Percentiles rank a stretch among this genome's conserved stretches.
Conservation (phyloP, 345 rosid genomes). For the Salix koriyanagi region DNA sequence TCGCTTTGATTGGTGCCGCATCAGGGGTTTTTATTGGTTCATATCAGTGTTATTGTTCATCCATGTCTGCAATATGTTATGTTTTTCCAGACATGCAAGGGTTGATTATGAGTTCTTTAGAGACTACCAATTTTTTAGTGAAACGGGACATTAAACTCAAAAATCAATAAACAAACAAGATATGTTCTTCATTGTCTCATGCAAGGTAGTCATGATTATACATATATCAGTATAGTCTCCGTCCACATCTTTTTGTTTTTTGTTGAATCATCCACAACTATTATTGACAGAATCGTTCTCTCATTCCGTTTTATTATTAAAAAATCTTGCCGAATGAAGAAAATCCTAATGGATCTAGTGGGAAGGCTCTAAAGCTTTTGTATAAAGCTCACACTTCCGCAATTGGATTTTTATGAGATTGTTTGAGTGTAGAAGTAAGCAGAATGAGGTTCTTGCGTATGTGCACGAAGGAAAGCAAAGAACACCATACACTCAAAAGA, state of each 20-base stretch:
- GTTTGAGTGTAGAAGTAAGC: background rate
- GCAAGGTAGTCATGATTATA: too few species aligned
- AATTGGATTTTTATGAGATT: background rate
- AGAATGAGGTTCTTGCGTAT: slow-evolving; percentile 7
- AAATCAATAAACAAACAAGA: too few species aligned
- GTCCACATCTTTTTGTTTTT: too few species aligned
- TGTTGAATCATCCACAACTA: too few species aligned
- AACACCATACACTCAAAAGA: slow-evolving; percentile 11
- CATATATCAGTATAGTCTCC: too few species aligned
- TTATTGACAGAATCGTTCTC: too few species aligned
- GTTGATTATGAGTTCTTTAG: background rate
- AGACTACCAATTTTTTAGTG: background rate
- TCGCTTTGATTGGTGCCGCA: background rate
- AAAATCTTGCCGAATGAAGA: too few species aligned
- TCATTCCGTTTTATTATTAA: too few species aligned
- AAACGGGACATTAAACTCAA: too few species aligned
- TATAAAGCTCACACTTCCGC: background rate
- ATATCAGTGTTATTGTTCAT: background rate
- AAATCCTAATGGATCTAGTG: too few species aligned
- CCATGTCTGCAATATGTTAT: background rate
- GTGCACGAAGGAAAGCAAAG: slow-evolving; percentile 31
- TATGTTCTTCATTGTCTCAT: too few species aligned
- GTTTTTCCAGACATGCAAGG: slow-evolving; percentile 18
- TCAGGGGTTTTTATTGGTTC: background rate
- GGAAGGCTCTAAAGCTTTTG: background rate